A percentile compares a stretch with the other conserved stretches of the same genome.
phyloP scores from a whole-genome alignment of 257 asterid species.

The Forsythia viridissima region DNA sequence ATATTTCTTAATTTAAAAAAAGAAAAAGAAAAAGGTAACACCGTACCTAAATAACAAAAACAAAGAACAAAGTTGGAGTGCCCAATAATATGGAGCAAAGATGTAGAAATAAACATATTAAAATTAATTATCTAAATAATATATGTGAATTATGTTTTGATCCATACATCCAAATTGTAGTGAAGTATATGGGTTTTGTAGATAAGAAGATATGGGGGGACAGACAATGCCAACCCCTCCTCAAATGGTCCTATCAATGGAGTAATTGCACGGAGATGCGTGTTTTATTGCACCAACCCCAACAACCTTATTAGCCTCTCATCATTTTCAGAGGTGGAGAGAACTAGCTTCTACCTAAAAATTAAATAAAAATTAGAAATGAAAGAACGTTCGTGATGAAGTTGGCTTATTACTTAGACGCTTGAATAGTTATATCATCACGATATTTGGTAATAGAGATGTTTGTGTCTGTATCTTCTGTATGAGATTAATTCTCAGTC shows the following conservation, averaged over 20 bases:
- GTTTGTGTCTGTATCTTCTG: too few relatives aligned
- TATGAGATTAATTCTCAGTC: too few relatives aligned
- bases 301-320: slow-evolving; percentile 41
- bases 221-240: not conserved
- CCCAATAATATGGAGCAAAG: too few relatives aligned
- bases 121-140: too few relatives aligned
- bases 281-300: slow-evolving; percentile 49
- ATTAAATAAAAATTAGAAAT: too few relatives aligned
- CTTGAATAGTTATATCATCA: not conserved
- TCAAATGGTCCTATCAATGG: slow-evolving; percentile 21
- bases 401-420: not conserved
- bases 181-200: slow-evolving; percentile 7
- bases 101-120: too few relatives aligned
- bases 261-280: slow-evolving; percentile 39
- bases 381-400: not conserved
- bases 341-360: too few relatives aligned
- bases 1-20: too few relatives aligned
- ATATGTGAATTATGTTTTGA: not conserved
- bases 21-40: too few relatives aligned
- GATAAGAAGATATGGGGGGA: not conserved
- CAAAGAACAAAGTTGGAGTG: too few relatives aligned
- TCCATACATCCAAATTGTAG: not conserved
- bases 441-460: not conserved
- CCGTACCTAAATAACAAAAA: too few relatives aligned
- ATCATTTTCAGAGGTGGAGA: slow-evolving; percentile 23